Percentiles rank a stretch among this genome's conserved stretches.
These are phyloP conservation scores for Solanum sitiens DNA, from an alignment of 257 asterid species.

Conservation along the genomic window DNA sequence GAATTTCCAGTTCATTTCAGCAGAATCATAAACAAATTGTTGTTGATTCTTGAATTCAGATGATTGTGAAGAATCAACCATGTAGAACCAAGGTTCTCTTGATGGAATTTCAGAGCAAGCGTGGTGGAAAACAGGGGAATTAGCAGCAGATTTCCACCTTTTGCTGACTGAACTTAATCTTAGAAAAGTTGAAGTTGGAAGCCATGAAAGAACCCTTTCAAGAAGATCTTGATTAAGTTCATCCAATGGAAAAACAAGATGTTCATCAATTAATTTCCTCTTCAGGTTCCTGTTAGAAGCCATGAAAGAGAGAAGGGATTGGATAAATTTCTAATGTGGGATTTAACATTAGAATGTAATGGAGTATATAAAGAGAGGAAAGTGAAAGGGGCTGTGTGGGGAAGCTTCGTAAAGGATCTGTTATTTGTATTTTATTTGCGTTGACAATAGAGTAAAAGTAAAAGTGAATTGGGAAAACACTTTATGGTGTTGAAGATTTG, in stretches of 20 bases:
- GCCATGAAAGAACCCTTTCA: constrained; percentile 70
- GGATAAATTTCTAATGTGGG: neutral
- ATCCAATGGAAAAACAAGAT: constrained; percentile 22
- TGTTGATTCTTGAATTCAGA: constrained; percentile 1
- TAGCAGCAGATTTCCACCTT: constrained; percentile 60
- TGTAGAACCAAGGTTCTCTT: constrained; percentile 67
- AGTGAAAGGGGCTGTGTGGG: neutral
- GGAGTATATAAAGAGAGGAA: neutral
- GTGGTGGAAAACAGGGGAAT: constrained; percentile 45
- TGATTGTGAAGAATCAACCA: constrained; percentile 43
- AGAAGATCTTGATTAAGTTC: constrained; percentile 83
- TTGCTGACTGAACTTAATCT: constrained; percentile 61
- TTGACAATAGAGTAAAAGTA: constrained; percentile 33
- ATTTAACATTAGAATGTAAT: constrained; percentile 7
- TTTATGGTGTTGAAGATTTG: neutral
- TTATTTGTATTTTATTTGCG: constrained; percentile 22
- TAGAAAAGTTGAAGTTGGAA: constrained; percentile 58
- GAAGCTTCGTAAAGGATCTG: constrained; percentile 13
- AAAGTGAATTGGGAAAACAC: neutral
- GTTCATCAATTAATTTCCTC: constrained; percentile 7
- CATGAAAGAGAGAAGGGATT: neutral
- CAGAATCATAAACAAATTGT: constrained; percentile 43
- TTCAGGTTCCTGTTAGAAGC: constrained; percentile 5
- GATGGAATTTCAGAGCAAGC: constrained; percentile 54
- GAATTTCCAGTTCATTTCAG: constrained; percentile 50